Conservation (phyloP, 768 basidiomycete species). For the Collybia sp. region DNA sequence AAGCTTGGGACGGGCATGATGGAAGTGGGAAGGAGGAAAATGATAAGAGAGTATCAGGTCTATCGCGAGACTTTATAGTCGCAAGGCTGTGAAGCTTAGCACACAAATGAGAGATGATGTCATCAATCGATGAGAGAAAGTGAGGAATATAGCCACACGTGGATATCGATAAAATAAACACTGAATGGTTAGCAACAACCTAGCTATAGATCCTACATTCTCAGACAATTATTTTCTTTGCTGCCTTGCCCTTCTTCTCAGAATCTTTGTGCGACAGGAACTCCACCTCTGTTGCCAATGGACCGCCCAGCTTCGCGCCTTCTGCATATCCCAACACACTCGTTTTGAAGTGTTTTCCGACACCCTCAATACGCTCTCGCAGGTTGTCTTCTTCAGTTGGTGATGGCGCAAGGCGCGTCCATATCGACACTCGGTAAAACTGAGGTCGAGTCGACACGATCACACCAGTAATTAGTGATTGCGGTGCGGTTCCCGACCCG, state of each 20-base stretch:
- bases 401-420: constrained; percentile 84
- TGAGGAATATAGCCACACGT: background rate
- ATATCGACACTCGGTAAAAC: constrained; percentile 96
- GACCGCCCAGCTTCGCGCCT: constrained; percentile 68
- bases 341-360: constrained; percentile 90
- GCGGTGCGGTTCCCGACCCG: constrained; percentile 34
- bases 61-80: background rate
- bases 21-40: constrained; percentile 9
- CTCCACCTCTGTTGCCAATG: constrained; percentile 93
- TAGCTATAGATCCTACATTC: constrained; percentile 11
- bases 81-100: no score
- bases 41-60: constrained; percentile 6
- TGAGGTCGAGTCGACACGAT: constrained; percentile 92
- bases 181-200: constrained; percentile 6
- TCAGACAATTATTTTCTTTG: constrained; percentile 73
- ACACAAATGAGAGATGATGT: no score
- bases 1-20: constrained; percentile 61
- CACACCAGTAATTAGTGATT: constrained; percentile 83
- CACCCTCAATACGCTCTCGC: constrained; percentile 75
- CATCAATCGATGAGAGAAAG: background rate
- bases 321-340: constrained; percentile 81
- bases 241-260: constrained; percentile 87
- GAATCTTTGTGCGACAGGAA: constrained; percentile 93
- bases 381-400: constrained; percentile 47
- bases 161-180: constrained; percentile 15